Conservation (phyloP, 345 rosid species). For the Sonneratia caseolaris region DNA sequence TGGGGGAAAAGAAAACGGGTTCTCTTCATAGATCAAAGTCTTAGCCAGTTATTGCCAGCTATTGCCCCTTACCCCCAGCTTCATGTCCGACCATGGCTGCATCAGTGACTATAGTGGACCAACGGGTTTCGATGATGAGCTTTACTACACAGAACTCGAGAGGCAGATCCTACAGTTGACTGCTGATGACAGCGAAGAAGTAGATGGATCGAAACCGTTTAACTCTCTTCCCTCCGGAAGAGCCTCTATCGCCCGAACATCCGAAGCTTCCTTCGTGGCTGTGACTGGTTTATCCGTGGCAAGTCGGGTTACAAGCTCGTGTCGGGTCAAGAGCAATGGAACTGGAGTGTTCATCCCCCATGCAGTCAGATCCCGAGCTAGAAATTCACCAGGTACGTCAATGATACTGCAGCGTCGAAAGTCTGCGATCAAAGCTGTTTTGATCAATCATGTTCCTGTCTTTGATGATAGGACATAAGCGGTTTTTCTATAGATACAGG, state of each 20-base stretch:
- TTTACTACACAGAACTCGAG: constrained; percentile 17
- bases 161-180: constrained; percentile 22
- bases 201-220: background rate
- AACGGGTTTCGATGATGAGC: constrained; percentile 12
- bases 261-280: background rate
- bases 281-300: background rate
- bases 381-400: background rate
- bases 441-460: too few relatives aligned
- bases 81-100: background rate
- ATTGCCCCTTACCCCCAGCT: too few relatives aligned
- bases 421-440: too few relatives aligned
- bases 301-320: background rate
- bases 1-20: background rate
- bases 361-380: background rate
- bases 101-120: background rate
- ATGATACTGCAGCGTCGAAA: background rate
- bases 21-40: background rate
- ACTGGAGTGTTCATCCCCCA: constrained; percentile 18
- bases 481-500: too few relatives aligned
- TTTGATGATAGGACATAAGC: too few relatives aligned
- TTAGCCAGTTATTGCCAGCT: too few relatives aligned
- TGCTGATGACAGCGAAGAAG: constrained; percentile 15
- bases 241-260: background rate
- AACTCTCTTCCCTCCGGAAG: background rate
- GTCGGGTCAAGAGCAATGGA: constrained; percentile 9